phyloP scores from a whole-genome alignment of 2,329 filamentous ascomycete genomes.

The Hymenoscyphus salicellus region DNA sequence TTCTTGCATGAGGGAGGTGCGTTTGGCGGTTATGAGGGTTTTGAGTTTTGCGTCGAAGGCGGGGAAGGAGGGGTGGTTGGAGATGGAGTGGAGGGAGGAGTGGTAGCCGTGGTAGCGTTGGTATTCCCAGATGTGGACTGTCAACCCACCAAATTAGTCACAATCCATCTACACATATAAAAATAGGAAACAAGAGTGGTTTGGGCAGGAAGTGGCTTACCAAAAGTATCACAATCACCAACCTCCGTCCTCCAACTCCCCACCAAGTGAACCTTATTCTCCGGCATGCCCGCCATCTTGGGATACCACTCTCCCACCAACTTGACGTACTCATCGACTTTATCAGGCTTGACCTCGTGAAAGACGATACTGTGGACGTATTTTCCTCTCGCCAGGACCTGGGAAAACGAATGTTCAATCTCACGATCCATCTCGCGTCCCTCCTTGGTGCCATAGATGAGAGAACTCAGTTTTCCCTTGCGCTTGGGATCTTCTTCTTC shows the following conservation, averaged over 20 bases:
- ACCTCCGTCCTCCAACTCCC: slow-evolving; percentile 98
- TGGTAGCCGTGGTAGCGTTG: slow-evolving; percentile 96
- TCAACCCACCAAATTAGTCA: background rate
- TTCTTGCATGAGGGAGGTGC: slow-evolving; percentile 94
- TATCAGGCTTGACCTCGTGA: slow-evolving; percentile 92
- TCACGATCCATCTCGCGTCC: slow-evolving; percentile 91
- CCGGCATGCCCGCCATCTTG: slow-evolving; percentile 74
- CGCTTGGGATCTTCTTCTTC: slow-evolving; percentile 61
- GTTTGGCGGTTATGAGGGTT: slow-evolving; percentile 78
- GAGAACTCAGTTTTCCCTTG: slow-evolving; percentile 70
- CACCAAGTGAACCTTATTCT: slow-evolving; percentile 94
- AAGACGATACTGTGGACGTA: slow-evolving; percentile 98
- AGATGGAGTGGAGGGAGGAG: slow-evolving; percentile 81
- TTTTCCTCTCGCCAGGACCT: slow-evolving; percentile 91
- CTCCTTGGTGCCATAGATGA: slow-evolving; percentile 97
- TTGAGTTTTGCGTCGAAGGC: slow-evolving; percentile 84
- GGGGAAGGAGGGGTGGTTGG: slow-evolving; percentile 76
- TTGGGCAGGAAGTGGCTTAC: slow-evolving; percentile 53
- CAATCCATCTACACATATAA: slow-evolving; percentile 6
- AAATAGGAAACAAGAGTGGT: background rate
- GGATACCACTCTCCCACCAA: slow-evolving; percentile 92
- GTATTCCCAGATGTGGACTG: slow-evolving; percentile 99
- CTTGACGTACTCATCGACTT: slow-evolving; percentile 89
- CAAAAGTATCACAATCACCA: slow-evolving; percentile 93
- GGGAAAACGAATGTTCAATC: slow-evolving; percentile 93